Evolutionary conservation across 495 filamentous ascomycete genomes (phyloP).

Genomic region (Talaromyces nanjingensis): DNA sequence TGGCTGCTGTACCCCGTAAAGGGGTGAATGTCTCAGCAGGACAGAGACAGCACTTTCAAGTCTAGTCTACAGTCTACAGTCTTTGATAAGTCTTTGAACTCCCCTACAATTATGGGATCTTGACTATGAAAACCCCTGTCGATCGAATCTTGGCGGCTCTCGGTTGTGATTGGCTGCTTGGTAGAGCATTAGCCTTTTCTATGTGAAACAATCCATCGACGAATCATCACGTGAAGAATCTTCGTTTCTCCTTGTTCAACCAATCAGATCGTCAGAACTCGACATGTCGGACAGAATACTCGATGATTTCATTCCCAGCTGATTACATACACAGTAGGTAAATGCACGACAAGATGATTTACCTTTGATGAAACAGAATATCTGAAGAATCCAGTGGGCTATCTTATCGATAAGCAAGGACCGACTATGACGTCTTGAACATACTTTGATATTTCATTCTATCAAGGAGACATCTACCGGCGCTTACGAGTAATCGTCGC

Average conservation of each 20-base stretch:
- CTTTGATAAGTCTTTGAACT: no score
- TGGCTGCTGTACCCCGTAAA: neutral
- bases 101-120: no score
- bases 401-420: neutral
- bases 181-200: neutral
- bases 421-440: neutral
- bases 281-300: neutral
- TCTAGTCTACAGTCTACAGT: no score
- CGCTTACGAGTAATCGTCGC: constrained; percentile 20
- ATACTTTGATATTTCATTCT: neutral
- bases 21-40: neutral
- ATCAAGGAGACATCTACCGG: neutral
- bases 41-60: no score
- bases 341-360: neutral
- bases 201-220: neutral
- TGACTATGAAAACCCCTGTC: neutral
- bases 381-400: no score
- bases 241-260: neutral
- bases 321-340: neutral
- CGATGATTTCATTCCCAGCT: neutral
- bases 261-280: neutral
- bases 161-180: neutral
- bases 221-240: neutral
- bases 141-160: neutral
- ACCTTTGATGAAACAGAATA: neutral